These are phyloP conservation scores for Thalassiosira pacifica DNA, from an alignment of 352 stramenopile genomes.

Conservation along the genomic window DNA sequence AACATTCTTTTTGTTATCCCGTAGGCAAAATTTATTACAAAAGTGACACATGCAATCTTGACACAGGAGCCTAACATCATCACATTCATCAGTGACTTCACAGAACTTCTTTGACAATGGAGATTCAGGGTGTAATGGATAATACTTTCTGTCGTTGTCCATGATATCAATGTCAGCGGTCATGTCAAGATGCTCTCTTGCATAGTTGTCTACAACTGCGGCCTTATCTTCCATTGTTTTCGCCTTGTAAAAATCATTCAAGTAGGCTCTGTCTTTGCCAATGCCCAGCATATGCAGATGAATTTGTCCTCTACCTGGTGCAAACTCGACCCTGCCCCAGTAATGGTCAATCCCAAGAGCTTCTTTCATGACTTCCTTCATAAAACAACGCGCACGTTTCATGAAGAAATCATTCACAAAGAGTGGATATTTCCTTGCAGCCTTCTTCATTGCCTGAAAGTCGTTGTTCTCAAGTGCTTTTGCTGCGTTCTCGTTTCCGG, in stretches of 20 bases:
- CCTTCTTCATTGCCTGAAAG: slow-evolving; percentile 25
- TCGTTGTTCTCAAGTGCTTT: not conserved
- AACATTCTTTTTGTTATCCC: not conserved
- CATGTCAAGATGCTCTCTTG: slow-evolving; percentile 30
- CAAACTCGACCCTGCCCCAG: slow-evolving; percentile 54
- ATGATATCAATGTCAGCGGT: slow-evolving; percentile 29
- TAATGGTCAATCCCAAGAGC: slow-evolving; percentile 48
- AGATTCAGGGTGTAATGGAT: not conserved
- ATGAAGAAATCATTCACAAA: slow-evolving; percentile 62
- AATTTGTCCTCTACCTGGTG: slow-evolving; percentile 50
- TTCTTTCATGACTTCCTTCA: slow-evolving; percentile 38
- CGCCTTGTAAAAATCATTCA: slow-evolving; percentile 41
- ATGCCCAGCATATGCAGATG: slow-evolving; percentile 56
- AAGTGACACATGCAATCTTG: slow-evolving; percentile 15
- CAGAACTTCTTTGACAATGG: not conserved
- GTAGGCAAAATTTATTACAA: slow-evolving; percentile 4
- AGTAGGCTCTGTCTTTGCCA: slow-evolving; percentile 35
- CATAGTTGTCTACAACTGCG: slow-evolving; percentile 33
- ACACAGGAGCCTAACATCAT: not conserved
- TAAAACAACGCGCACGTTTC: slow-evolving; percentile 28
- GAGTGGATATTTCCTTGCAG: slow-evolving; percentile 32
- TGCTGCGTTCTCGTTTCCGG: slow-evolving; percentile 1
- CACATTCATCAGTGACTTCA: not conserved
- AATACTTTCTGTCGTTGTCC: not conserved
- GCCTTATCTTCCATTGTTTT: slow-evolving; percentile 37